Percentiles rank a stretch among this genome's conserved stretches.
Conservation (phyloP, 2,329 filamentous ascomycete species). For the Fusarium sp. region DNA sequence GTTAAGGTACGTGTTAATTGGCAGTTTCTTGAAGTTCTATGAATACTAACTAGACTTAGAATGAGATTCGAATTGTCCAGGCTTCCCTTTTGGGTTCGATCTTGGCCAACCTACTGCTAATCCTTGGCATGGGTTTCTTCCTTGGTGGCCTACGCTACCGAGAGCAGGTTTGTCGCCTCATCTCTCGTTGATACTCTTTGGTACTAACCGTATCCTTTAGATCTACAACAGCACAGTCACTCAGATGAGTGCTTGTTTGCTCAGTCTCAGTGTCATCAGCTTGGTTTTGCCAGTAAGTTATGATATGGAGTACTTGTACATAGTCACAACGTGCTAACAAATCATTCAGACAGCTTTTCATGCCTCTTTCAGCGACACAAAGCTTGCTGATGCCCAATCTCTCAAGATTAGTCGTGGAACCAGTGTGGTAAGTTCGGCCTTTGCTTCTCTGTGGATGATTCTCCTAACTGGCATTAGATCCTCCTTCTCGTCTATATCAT, state of each 20-base stretch:
- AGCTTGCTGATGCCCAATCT: constrained; percentile 75
- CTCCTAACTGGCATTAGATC: constrained; percentile 9
- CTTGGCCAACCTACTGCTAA: constrained; percentile 86
- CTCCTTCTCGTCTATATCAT: constrained; percentile 77
- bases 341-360: constrained; percentile 82
- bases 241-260: constrained; percentile 93
- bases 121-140: constrained; percentile 92
- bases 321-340: constrained; percentile 54
- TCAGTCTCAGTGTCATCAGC: constrained; percentile 92
- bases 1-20: constrained; percentile 64
- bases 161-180: constrained; percentile 72
- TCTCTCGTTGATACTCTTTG: no score
- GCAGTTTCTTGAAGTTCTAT: neutral
- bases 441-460: neutral
- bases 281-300: constrained; percentile 79
- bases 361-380: constrained; percentile 78
- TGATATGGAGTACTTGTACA: neutral
- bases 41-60: constrained; percentile 49
- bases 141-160: constrained; percentile 86
- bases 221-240: constrained; percentile 96
- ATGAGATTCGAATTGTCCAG: constrained; percentile 92
- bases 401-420: constrained; percentile 90
- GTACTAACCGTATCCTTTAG: constrained; percentile 50
- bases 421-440: constrained; percentile 73
- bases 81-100: constrained; percentile 92